Evolutionary conservation across 2,329 filamentous ascomycete species (phyloP), one percentile per base, ranked within the genome.

Genomic region (Microsporum audouinii): DNA sequence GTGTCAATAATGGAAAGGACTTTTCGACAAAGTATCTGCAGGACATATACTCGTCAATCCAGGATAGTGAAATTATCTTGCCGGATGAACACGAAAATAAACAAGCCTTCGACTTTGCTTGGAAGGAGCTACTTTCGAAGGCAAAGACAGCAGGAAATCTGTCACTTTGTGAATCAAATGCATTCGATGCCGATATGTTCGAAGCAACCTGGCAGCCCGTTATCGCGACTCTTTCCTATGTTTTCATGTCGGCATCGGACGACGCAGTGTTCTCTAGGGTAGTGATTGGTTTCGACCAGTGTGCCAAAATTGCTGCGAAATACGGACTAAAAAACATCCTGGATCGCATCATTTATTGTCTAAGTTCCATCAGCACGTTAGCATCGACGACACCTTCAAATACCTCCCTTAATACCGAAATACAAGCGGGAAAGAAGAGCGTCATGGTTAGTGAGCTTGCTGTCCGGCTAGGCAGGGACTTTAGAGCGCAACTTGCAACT

Each of bases 391-490:
- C 79, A 1, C 83, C 88, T 2, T 88, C 88, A 53, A 96, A 88
- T 72, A 99, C 92, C 1, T 79, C 85, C 7, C 80, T 99, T 33
- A 99, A 99, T 70, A 97, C 95, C 0, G 94, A 97, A 73, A 89
- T 99, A 1, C 91, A 97, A 72, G 90, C 87, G 10, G 89, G 88
- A 1, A 88, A 94, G 66, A 91, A 88, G 73, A 94, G 87, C 69
- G 90, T 99, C 61, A 99, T 99, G 94, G 95, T 99, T 66, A 97
- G 92, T 72, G 92, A 97, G 77, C 85, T 96, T 65, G 92, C 95
- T 53, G 94, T 99, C 63, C 91, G 95, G 71, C 90, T 99, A 70
- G 94, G 94, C 45, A 83, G 92, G 66, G 90, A 99, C 72, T 92
- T 95, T 75, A 87, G 91, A 70, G 92, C 92, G 41, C 92, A 99